These are phyloP conservation scores for Sporothrix euskadiensis DNA, from an alignment of 2,329 filamentous ascomycete species.

Conservation along the genomic window DNA sequence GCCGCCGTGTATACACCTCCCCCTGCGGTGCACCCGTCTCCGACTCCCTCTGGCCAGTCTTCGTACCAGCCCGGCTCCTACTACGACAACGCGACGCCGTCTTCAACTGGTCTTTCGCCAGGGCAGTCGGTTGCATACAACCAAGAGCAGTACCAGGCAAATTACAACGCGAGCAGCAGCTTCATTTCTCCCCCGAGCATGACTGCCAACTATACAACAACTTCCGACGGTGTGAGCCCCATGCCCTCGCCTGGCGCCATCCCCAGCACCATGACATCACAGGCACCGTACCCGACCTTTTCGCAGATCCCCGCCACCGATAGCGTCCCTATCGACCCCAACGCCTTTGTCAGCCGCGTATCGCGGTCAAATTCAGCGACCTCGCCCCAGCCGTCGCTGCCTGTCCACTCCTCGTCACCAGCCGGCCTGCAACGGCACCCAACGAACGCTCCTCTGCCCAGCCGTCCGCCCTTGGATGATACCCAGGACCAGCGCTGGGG, in stretches of 20 bases:
- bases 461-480: constrained; percentile 49
- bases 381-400: constrained; percentile 51
- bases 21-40: constrained; percentile 20
- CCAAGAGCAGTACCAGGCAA: constrained; percentile 33
- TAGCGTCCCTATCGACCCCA: constrained; percentile 51
- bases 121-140: constrained; percentile 34
- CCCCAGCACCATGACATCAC: constrained; percentile 39
- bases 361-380: constrained; percentile 54
- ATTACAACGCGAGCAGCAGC: constrained; percentile 31
- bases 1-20: constrained; percentile 22
- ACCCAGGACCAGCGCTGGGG: constrained; percentile 48
- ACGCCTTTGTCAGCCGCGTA: constrained; percentile 47
- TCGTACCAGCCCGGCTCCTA: constrained; percentile 28
- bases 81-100: constrained; percentile 32
- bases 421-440: constrained; percentile 57
- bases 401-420: constrained; percentile 45
- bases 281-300: constrained; percentile 54
- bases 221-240: constrained; percentile 43
- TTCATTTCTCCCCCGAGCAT: constrained; percentile 22
- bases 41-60: constrained; percentile 19
- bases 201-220: background rate
- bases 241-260: constrained; percentile 38
- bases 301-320: constrained; percentile 57
- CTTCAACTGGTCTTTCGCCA: constrained; percentile 33
- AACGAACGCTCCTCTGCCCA: constrained; percentile 61